Evolutionary conservation across 1,284 basidiomycete species (phyloP).

Genomic region (Puccinia brachypodii): DNA sequence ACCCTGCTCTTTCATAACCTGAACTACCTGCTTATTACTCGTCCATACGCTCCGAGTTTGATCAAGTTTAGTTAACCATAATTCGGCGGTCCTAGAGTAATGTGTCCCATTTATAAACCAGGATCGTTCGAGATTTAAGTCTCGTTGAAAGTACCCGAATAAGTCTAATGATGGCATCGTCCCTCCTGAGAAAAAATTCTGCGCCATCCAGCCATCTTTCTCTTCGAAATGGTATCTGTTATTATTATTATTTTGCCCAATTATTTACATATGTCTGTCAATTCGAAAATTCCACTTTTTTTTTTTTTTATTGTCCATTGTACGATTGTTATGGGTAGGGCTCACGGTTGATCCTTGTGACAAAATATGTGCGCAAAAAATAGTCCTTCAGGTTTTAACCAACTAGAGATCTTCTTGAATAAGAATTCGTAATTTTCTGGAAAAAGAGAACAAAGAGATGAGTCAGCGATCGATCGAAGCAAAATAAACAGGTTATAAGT

Average conservation of each 20-base stretch:
- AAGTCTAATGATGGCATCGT: constrained; percentile 69
- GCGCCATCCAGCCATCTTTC: constrained; percentile 73
- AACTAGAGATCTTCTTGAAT: constrained; percentile 68
- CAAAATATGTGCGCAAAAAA: constrained; percentile 77
- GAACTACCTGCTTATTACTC: constrained; percentile 62
- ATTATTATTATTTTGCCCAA: not conserved
- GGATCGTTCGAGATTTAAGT: constrained; percentile 65
- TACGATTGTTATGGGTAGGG: not conserved
- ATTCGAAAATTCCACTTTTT: constrained; percentile 58
- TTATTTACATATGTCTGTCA: not conserved
- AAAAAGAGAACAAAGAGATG: not conserved
- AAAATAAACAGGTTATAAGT: not conserved
- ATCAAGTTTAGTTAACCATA: constrained; percentile 70
- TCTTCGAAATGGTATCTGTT: constrained; percentile 72
- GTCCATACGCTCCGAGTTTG: constrained; percentile 62
- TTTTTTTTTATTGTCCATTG: constrained; percentile 44
- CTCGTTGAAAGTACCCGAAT: constrained; percentile 70
- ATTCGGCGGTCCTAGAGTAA: constrained; percentile 69
- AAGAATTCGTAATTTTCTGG: constrained; percentile 67
- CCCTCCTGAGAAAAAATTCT: constrained; percentile 71
- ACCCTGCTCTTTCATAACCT: constrained; percentile 59
- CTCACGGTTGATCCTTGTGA: constrained; percentile 58
- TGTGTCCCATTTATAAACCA: constrained; percentile 69
- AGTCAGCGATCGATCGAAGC: not conserved
- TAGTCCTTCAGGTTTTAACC: constrained; percentile 64